A percentile compares a stretch with the other conserved stretches of the same genome.
Conservation (phyloP, 441 rosid species). For the Adansonia gregorii region DNA sequence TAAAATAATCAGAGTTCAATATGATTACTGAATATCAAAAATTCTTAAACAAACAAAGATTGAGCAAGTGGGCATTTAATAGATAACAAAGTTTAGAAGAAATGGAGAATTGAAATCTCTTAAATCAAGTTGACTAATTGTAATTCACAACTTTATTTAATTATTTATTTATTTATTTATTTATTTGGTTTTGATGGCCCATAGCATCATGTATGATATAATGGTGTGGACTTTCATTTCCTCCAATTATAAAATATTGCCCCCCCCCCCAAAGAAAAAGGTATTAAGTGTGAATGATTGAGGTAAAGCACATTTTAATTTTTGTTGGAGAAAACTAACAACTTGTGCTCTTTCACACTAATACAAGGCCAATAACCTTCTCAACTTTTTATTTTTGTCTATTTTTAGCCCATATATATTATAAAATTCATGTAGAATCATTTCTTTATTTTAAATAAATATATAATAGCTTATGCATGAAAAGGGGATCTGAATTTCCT, state of each 20-base stretch:
- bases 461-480: background rate
- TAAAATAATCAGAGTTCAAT: too few species aligned
- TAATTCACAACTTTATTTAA: background rate
- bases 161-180: background rate
- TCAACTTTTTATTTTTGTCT: too few species aligned
- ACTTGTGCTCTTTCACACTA: background rate
- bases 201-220: background rate
- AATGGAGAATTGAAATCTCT: background rate
- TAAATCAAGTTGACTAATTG: constrained; percentile 8
- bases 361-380: background rate
- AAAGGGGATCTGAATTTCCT: background rate
- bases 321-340: background rate
- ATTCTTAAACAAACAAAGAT: too few species aligned
- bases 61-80: constrained; percentile 12
- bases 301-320: background rate
- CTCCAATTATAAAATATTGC: background rate
- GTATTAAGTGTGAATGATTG: background rate
- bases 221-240: constrained; percentile 14
- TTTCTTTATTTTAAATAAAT: background rate
- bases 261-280: too few species aligned
- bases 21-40: too few species aligned
- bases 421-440: background rate
- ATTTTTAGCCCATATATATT: background rate
- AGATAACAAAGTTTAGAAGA: background rate
- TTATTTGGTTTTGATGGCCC: background rate